phyloP scores from a whole-genome alignment of 441 rosid species.

The Daphne laureola region DNA sequence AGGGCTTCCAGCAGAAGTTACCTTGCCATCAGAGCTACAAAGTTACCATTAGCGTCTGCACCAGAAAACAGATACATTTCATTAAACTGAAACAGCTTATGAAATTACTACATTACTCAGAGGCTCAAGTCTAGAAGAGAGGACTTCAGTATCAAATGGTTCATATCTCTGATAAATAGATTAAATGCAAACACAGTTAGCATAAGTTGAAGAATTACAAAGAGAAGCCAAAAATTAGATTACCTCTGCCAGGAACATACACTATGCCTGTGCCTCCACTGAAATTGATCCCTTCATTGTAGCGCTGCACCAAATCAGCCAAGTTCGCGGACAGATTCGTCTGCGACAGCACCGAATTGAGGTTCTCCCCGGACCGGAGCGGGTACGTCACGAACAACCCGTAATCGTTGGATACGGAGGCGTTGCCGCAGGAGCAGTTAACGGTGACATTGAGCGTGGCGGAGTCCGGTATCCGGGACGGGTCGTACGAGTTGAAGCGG shows the following conservation, averaged over 20 bases:
- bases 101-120: neutral
- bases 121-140: neutral
- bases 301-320: conserved; percentile 24
- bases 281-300: conserved; percentile 41
- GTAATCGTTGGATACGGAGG: conserved; percentile 21
- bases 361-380: conserved; percentile 30
- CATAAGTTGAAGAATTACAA: neutral
- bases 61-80: conserved; percentile 9
- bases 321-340: conserved; percentile 21
- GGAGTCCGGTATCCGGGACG: conserved; percentile 27
- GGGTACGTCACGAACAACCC: conserved; percentile 39
- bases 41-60: conserved; percentile 27
- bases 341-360: conserved; percentile 21
- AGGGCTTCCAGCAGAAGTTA: conserved; percentile 4
- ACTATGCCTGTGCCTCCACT: conserved; percentile 43
- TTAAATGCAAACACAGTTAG: too few species aligned
- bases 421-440: conserved; percentile 34
- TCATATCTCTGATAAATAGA: too few species aligned
- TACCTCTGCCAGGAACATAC: conserved; percentile 46
- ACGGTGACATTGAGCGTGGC: conserved; percentile 21
- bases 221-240: neutral
- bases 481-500: conserved; percentile 22
- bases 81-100: conserved; percentile 7
- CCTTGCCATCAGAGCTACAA: conserved; percentile 25
- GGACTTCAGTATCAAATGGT: too few species aligned